These are phyloP conservation scores for Cladosporium sp. DNA, from an alignment of 2,329 filamentous ascomycete species.

Conservation along the genomic window DNA sequence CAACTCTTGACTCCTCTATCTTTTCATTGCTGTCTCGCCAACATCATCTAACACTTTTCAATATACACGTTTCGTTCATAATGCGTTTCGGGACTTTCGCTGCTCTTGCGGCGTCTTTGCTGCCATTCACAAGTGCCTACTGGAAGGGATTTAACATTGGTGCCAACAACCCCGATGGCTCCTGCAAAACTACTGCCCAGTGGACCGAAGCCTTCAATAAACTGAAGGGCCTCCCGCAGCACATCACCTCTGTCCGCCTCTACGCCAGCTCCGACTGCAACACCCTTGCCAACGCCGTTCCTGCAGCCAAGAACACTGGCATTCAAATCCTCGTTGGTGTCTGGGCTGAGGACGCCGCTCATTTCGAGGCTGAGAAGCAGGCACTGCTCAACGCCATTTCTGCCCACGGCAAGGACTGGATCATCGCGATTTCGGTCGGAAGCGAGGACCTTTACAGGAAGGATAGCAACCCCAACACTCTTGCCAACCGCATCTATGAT, in stretches of 20 bases:
- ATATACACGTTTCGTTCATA: neutral
- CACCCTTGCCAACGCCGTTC: slow-evolving; percentile 52
- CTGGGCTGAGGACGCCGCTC: slow-evolving; percentile 55
- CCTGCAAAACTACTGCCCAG: slow-evolving; percentile 43
- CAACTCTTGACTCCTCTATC: neutral
- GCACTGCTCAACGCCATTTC: slow-evolving; percentile 61
- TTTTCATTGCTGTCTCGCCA: neutral
- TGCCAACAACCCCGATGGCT: slow-evolving; percentile 43
- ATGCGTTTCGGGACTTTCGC: slow-evolving; percentile 36
- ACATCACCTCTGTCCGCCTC: slow-evolving; percentile 62
- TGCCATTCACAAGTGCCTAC: slow-evolving; percentile 40
- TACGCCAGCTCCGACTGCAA: slow-evolving; percentile 65
- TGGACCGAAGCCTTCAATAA: slow-evolving; percentile 42
- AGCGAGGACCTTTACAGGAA: slow-evolving; percentile 68
- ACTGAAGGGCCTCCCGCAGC: slow-evolving; percentile 50
- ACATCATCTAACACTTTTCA: neutral
- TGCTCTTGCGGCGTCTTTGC: slow-evolving; percentile 38
- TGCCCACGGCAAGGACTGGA: slow-evolving; percentile 59
- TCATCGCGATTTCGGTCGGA: slow-evolving; percentile 67
- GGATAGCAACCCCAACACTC: slow-evolving; percentile 44
- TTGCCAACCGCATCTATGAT: slow-evolving; percentile 53
- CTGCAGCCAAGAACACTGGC: slow-evolving; percentile 62
- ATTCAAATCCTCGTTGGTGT: slow-evolving; percentile 65
- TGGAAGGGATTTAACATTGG: slow-evolving; percentile 48
- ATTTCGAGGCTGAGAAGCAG: slow-evolving; percentile 62